Conservation (phyloP, 345 rosid genomes). For the Arabidopsis suecica region DNA sequence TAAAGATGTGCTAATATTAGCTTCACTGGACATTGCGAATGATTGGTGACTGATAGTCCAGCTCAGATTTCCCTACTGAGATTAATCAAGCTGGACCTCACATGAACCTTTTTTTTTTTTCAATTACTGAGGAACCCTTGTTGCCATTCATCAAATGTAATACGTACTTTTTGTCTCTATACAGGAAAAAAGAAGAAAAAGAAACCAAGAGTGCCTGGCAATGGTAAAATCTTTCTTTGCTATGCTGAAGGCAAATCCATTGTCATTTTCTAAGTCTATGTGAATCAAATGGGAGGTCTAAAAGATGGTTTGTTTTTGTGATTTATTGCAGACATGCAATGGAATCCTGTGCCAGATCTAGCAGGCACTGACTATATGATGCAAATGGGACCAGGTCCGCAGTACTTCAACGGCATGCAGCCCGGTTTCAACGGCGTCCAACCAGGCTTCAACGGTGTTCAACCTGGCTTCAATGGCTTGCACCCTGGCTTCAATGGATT, state of each 20-base stretch:
- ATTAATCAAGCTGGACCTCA: constrained; percentile 10
- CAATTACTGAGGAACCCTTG: not conserved
- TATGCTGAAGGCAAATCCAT: not conserved
- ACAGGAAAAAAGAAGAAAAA: constrained; percentile 92
- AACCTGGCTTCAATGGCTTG: constrained; percentile 42
- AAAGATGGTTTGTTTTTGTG: constrained; percentile 5
- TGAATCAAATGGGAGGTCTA: not conserved
- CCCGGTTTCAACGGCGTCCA: constrained; percentile 49
- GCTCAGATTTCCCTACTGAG: not conserved
- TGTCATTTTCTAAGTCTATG: not conserved
- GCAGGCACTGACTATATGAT: constrained; percentile 86
- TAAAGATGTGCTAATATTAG: not conserved
- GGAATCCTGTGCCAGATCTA: constrained; percentile 82
- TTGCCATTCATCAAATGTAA: not conserved
- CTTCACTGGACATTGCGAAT: not conserved
- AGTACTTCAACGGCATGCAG: constrained; percentile 64
- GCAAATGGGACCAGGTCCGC: constrained; percentile 80
- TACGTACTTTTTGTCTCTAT: constrained; percentile 5
- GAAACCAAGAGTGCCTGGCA: constrained; percentile 48
- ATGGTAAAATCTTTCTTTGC: constrained; percentile 37
- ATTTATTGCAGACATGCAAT: constrained; percentile 62
- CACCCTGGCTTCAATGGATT: constrained; percentile 48
- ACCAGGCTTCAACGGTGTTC: constrained; percentile 50
- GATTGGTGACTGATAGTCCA: constrained; percentile 19
- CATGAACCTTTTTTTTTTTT: not conserved